Evolutionary conservation across 1,284 basidiomycete genomes (phyloP), one percentile per base, ranked within the genome.

Genomic region (Caloboletus firmus): DNA sequence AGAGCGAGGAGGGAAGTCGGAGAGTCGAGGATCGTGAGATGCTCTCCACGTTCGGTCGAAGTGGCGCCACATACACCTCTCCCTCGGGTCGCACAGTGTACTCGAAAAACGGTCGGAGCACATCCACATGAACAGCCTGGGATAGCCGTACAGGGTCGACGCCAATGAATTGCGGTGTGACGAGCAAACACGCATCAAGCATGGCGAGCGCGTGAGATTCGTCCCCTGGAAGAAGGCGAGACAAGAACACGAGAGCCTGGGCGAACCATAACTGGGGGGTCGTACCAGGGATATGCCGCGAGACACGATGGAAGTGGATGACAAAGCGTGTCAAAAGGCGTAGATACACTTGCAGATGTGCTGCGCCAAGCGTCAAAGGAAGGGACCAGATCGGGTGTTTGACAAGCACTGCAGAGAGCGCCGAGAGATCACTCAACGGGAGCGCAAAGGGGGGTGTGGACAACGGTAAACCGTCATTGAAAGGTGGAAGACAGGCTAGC

Each of bases 171-270:
- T 51, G 54, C 0, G 66, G 62, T 2, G 57, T 66, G 42, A 69
- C 56, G 12, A 55, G 49, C 0, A 50, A 47, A 13, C 66, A 55
- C 0, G 56, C n/a, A 7, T 58, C 56, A n/a, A 66, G 43, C 48
- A 69, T 59, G 12, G 36, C 31, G 20, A 66, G 15, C 0, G 58
- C 66, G 15, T 45, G 24, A 2, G 79, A 79, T 62, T 91, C 89
- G 59, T 91, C 86, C 18, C 89, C 87, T 0, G 85, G 85, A 18
- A 83, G 71, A 22, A 87, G 70, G 17, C 79, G 72, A 15, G 73
- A 59, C 0, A 89, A 59, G 32, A 87, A 77, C 1, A 79, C 70
- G 28, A 85, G 76, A 1, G 83, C 80, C 56, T 89, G 84, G 1
- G 82, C 80, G 39, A 86, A 72, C 87, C 87, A 90, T 7, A 84